Evolutionary conservation across 2,329 filamentous ascomycete genomes (phyloP).

Genomic region (Lasiodiplodia theobromae): DNA sequence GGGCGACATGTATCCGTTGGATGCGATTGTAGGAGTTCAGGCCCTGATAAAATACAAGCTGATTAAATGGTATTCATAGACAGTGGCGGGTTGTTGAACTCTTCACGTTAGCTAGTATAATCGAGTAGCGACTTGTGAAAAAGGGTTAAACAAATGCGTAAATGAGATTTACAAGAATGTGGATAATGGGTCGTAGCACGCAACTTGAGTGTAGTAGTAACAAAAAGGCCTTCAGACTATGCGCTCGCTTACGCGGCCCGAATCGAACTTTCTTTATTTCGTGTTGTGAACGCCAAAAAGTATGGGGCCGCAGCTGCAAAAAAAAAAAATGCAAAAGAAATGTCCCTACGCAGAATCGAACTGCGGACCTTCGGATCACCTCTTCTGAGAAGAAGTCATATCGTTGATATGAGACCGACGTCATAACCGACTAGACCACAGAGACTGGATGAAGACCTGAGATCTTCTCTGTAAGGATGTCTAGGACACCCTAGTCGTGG

Average conservation of each 20-base stretch:
- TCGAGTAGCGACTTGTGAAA: too few relatives aligned
- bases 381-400: constrained; percentile 28
- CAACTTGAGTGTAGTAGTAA: too few relatives aligned
- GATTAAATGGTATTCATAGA: too few relatives aligned
- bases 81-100: too few relatives aligned
- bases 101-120: too few relatives aligned
- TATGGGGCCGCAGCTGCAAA: too few relatives aligned
- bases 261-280: not conserved
- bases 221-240: not conserved
- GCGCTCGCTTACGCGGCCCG: constrained; percentile 1
- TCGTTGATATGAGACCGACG: constrained; percentile 28
- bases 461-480: constrained; percentile 1
- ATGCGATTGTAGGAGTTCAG: not conserved
- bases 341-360: constrained; percentile 27
- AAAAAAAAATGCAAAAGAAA: not conserved
- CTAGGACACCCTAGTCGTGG: not conserved
- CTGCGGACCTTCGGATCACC: constrained; percentile 28
- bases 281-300: not conserved
- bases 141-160: too few relatives aligned
- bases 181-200: too few relatives aligned
- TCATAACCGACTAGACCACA: constrained; percentile 31
- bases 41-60: not conserved
- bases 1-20: not conserved
- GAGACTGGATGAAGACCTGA: not conserved
- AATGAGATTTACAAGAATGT: too few relatives aligned